Percentiles rank a stretch among this genome's conserved stretches.
These are phyloP conservation scores for Physaria fendleri DNA, from an alignment of 345 rosid genomes.

Conservation along the genomic window DNA sequence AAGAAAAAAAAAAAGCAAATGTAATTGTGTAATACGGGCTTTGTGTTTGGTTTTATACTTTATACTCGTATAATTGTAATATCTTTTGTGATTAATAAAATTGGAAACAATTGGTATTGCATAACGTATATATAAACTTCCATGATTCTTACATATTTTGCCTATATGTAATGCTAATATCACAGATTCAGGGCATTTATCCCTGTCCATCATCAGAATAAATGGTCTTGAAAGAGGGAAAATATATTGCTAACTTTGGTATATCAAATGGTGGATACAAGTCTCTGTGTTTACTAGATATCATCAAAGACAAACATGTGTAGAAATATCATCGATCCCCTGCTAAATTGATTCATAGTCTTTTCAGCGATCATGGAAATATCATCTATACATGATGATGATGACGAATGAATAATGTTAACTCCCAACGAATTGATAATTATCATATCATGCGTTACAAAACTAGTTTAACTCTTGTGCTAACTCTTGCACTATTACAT, in stretches of 20 bases:
- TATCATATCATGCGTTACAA: no score
- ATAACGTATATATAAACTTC: neutral
- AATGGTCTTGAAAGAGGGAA: neutral
- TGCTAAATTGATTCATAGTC: neutral
- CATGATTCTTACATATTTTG: slow-evolving; percentile 11
- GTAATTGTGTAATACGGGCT: neutral
- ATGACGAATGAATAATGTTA: no score
- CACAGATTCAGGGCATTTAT: neutral
- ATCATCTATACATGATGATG: no score
- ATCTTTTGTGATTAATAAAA: neutral
- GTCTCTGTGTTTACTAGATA: neutral
- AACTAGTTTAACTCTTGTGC: no score
- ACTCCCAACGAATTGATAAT: no score
- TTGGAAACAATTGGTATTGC: neutral
- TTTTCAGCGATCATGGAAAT: neutral
- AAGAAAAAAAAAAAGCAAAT: neutral
- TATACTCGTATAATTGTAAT: slow-evolving; percentile 4
- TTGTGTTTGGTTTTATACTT: neutral
- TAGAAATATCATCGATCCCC: neutral
- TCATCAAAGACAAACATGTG: neutral
- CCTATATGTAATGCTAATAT: neutral
- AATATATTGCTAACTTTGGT: neutral
- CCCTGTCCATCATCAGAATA: neutral
- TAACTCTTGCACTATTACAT: no score
- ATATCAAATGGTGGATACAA: neutral